Percentiles rank a stretch among this genome's conserved stretches.
phyloP scores from a whole-genome alignment of 2,329 filamentous ascomycete genomes.

The Aspergillus sp. region DNA sequence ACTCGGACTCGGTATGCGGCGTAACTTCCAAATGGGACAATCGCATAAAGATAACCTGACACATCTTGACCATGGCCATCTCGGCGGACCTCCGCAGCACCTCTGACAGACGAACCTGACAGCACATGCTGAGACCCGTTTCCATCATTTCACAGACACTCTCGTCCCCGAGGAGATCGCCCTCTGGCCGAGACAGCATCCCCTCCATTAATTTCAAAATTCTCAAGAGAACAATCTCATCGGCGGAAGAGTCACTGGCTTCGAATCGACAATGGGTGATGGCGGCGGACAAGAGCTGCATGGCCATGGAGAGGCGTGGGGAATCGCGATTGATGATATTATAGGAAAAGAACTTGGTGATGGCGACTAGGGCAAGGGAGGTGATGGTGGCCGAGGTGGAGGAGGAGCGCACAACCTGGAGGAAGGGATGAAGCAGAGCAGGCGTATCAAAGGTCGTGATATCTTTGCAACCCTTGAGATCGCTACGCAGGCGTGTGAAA shows the following conservation, averaged over 20 bases:
- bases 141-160: slow-evolving; percentile 99
- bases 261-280: slow-evolving; percentile 98
- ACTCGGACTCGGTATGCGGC: slow-evolving; percentile 61
- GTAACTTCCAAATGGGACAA: slow-evolving; percentile 81
- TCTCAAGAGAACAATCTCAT: slow-evolving; percentile 90
- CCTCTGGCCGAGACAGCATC: slow-evolving; percentile 91
- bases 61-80: slow-evolving; percentile 98
- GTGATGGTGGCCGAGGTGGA: slow-evolving; percentile 96
- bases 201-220: slow-evolving; percentile 98
- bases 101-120: slow-evolving; percentile 85
- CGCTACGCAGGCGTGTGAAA: slow-evolving; percentile 82
- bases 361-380: slow-evolving; percentile 84
- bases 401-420: slow-evolving; percentile 93
- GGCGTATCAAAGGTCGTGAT: slow-evolving; percentile 86
- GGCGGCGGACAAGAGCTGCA: slow-evolving; percentile 90
- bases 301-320: slow-evolving; percentile 81
- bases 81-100: slow-evolving; percentile 87
- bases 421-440: slow-evolving; percentile 82
- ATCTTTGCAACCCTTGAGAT: slow-evolving; percentile 85
- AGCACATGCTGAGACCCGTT: slow-evolving; percentile 93
- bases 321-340: slow-evolving; percentile 80
- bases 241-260: slow-evolving; percentile 88
- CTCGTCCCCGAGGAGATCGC: slow-evolving; percentile 91
- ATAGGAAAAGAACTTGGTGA: slow-evolving; percentile 95
- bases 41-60: slow-evolving; percentile 94